Conservation (phyloP, 2,329 filamentous ascomycete genomes). For the Trichoderma atrobrunneum region DNA sequence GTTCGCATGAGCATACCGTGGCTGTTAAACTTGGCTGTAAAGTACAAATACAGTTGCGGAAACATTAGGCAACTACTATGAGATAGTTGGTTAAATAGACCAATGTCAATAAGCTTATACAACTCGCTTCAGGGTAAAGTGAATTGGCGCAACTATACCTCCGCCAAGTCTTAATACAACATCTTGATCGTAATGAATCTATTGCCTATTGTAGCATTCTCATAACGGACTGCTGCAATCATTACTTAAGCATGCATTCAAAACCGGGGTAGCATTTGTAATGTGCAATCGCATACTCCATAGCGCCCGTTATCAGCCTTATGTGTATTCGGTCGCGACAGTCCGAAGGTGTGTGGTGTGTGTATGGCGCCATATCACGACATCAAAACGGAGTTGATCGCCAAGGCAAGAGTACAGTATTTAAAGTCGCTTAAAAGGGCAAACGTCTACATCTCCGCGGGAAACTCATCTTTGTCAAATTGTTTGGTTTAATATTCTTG, state of each 20-base stretch:
- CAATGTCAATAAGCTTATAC: neutral
- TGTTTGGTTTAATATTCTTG: neutral
- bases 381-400: neutral
- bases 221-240: neutral
- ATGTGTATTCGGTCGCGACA: neutral
- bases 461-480: neutral
- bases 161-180: neutral
- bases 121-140: neutral
- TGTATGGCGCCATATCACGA: conserved; percentile 16
- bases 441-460: neutral
- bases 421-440: neutral
- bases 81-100: too few species aligned
- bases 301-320: neutral
- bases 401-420: neutral
- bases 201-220: neutral
- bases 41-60: neutral
- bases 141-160: neutral
- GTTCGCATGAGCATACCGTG: neutral
- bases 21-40: neutral
- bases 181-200: neutral
- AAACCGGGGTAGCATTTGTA: neutral
- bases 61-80: neutral
- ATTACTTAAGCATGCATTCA: neutral
- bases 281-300: neutral
- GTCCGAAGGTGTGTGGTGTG: conserved; percentile 3